A percentile compares a stretch with the other conserved stretches of the same genome.
These are phyloP conservation scores for Podila horticola DNA, from an alignment of 192 early-diverging fungal species.

Conservation along the genomic window DNA sequence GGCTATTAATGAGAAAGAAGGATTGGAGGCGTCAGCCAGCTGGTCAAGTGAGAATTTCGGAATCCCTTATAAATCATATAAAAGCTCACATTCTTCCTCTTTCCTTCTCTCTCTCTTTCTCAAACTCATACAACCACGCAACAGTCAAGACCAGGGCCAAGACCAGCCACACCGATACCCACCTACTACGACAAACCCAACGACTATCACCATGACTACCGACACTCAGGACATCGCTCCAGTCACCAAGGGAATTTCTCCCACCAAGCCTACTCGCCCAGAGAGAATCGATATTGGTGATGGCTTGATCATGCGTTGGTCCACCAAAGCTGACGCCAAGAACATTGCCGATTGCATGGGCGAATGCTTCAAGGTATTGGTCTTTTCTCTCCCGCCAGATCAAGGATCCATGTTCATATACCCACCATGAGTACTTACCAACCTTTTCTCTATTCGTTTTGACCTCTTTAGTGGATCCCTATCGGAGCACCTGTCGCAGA, in stretches of 20 bases:
- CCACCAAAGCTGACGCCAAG: neutral
- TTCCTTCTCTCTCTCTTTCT: no score
- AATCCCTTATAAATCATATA: no score
- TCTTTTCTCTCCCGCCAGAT: neutral
- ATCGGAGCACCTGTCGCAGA: neutral
- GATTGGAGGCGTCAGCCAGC: no score
- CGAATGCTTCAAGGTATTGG: neutral
- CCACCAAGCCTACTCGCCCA: neutral
- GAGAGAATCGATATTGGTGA: neutral
- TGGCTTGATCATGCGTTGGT: constrained; percentile 10
- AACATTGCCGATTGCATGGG: neutral
- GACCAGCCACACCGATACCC: no score
- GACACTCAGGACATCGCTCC: neutral
- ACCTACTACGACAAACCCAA: no score
- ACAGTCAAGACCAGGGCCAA: no score
- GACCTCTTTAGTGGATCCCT: neutral
- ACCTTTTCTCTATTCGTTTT: neutral
- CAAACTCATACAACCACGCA: no score
- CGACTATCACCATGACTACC: neutral
- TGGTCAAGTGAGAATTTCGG: no score
- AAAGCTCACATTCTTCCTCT: no score
- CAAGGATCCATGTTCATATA: neutral
- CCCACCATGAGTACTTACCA: neutral
- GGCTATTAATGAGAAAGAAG: no score
- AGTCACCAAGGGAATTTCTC: neutral